Evolutionary conservation across 345 rosid genomes (phyloP).

Genomic region (Syzygium aqueum): DNA sequence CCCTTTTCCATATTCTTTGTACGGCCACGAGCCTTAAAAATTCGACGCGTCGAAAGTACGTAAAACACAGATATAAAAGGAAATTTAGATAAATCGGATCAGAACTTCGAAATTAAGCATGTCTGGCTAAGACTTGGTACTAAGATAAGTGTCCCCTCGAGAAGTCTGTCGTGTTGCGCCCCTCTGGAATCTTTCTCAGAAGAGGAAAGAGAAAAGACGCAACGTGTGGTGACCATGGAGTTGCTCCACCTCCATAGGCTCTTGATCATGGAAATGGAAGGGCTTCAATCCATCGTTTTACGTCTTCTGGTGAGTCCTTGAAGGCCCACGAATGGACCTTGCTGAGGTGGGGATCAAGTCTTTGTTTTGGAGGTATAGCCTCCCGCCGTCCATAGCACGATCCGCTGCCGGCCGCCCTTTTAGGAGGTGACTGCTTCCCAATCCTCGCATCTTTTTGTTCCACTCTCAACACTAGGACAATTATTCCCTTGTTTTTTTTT

Average conservation of each 20-base stretch:
- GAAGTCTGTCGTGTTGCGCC: not conserved
- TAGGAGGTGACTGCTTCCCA: no score
- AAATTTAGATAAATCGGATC: not conserved
- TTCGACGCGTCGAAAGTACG: not conserved
- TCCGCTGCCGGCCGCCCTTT: no score
- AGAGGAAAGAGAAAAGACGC: not conserved
- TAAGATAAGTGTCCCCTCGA: not conserved
- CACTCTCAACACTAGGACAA: not conserved
- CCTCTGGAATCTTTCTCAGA: not conserved
- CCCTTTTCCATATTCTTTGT: not conserved
- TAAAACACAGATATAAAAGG: not conserved
- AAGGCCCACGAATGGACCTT: not conserved
- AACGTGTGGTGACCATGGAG: not conserved
- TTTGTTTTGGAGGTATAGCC: not conserved
- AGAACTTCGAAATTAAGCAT: not conserved
- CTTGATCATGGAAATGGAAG: not conserved
- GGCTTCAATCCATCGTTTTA: not conserved
- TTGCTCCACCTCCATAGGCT: not conserved
- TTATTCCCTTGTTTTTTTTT: not conserved
- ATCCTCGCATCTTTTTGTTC: no score
- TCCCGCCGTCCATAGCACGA: no score
- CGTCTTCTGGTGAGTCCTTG: not conserved
- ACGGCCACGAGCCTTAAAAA: not conserved
- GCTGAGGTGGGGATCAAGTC: not conserved
- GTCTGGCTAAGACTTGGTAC: not conserved